Base-by-base conservation (phyloP, 495 filamentous ascomycete genomes). In the Tetracladium marchalianum region DNA sequence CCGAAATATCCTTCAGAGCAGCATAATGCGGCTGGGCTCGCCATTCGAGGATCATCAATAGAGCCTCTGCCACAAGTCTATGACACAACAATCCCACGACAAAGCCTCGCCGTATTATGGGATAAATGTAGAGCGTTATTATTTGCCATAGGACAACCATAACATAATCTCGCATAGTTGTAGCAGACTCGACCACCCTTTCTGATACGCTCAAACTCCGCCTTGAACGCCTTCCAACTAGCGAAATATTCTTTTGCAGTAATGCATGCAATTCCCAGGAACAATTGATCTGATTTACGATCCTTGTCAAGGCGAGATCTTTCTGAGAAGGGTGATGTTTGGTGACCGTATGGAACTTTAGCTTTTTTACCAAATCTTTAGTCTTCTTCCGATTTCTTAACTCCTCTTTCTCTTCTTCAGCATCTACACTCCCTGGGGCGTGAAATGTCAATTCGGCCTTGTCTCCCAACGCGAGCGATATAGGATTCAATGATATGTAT, bases 281-380 rank as follows among this genome's bases (percentile, higher is more conserved):
- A 67, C 92, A 97, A 59, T 99, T 99, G 58, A 96, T 82, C 62
- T 99, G 92, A 56, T 90, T 89, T 48, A 97, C 75, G 45, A 97
- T 90, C 22, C 76, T 81, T 11, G 80, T 76, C 24, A 99, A 72
- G 7, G 82, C 77, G 44, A 76, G 72, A 56, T 97, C 92, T 60
- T 95, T 94, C 48, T 81, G 75, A 1, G 93, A 89, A 5, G 80
- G 76, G 2, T 75, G 65, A 53, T 84, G 85, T 57, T 72, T 81
- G 35, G 85, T 67, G 11, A 97, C 85, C 7, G 86, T 87, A 63
- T 99, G 92, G 35, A 85, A 67, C 54, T 84, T 87, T 37, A 97
- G 66, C 58, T 97, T 99, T 51, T 95, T 82, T n/a, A 93, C 78
- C 40, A 99, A 62, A 37, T 70, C 64, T 43, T 59, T 62, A 46